Conservation (phyloP, 2,329 filamentous ascomycete genomes). For the Ophiocordyceps robertsii region DNA sequence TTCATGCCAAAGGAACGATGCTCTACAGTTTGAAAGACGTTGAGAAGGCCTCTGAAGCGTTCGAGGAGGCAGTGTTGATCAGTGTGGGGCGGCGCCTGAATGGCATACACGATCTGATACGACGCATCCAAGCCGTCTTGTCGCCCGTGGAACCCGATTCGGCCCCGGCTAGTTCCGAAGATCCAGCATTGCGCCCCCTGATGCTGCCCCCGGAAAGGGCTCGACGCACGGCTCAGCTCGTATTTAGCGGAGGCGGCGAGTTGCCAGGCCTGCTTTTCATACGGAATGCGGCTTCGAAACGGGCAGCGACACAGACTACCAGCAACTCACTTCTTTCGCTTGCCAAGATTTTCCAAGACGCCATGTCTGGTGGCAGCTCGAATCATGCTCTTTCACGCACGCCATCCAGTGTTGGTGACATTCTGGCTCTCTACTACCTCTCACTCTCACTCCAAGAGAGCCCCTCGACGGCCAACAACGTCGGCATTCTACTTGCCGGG, state of each 20-base stretch:
- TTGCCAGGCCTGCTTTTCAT: constrained; percentile 70
- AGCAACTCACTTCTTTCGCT: constrained; percentile 91
- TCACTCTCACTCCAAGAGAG: constrained; percentile 90
- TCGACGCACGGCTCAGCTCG: constrained; percentile 65
- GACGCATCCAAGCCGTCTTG: constrained; percentile 60
- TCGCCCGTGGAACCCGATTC: constrained; percentile 17
- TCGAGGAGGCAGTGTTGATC: constrained; percentile 89
- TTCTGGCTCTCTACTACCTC: constrained; percentile 87
- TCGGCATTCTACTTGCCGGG: constrained; percentile 90
- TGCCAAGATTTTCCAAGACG: constrained; percentile 95
- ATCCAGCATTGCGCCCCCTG: constrained; percentile 35
- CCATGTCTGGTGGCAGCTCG: constrained; percentile 63
- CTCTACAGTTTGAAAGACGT: constrained; percentile 82
- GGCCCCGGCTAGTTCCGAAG: constrained; percentile 3
- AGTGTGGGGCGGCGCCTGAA: constrained; percentile 59
- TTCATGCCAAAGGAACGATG: constrained; percentile 98
- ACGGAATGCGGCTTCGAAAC: constrained; percentile 55
- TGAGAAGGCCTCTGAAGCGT: constrained; percentile 66
- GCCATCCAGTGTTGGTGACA: constrained; percentile 73
- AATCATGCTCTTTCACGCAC: constrained; percentile 42
- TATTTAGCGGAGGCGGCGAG: constrained; percentile 64
- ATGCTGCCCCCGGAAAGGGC: constrained; percentile 75
- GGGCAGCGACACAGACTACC: constrained; percentile 78
- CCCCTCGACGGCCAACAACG: constrained; percentile 95
- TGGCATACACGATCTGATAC: constrained; percentile 67